Evolutionary conservation across 306 rosid genomes (phyloP).

Genomic region (Gynostemma pentaphyllum): DNA sequence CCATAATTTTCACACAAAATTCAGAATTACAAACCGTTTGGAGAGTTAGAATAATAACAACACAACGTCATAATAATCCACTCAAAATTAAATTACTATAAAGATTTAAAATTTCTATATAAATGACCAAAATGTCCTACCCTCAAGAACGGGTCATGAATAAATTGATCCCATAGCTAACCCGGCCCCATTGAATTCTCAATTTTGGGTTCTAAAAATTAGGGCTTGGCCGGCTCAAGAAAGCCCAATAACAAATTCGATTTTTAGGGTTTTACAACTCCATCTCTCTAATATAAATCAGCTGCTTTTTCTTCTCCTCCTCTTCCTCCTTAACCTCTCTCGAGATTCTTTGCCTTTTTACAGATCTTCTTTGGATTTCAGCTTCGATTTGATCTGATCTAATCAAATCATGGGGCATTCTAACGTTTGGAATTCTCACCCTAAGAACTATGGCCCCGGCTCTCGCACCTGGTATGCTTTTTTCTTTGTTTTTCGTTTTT

Average conservation of each 20-base stretch:
- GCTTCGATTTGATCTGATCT: neutral
- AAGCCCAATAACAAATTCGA: neutral
- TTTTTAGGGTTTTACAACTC: conserved; percentile 6
- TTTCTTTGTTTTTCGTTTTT: neutral
- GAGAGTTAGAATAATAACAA: no score
- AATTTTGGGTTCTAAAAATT: no score
- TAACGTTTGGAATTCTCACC: conserved; percentile 89
- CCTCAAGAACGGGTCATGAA: no score
- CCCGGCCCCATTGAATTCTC: no score
- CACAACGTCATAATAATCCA: no score
- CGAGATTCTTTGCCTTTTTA: neutral
- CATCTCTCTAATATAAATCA: neutral
- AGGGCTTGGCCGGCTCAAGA: no score
- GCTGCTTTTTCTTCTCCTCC: neutral
- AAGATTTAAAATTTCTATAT: no score
- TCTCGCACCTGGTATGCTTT: conserved; percentile 67
- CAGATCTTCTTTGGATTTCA: neutral
- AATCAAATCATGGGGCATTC: conserved; percentile 62
- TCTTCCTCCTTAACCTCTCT: neutral
- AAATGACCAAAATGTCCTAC: no score
- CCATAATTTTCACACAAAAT: no score
- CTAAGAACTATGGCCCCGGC: conserved; percentile 87
- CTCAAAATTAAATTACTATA: no score
- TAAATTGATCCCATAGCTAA: no score
- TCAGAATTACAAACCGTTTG: no score